Percentiles rank a stretch among this genome's conserved stretches.
Conservation (phyloP, 2,329 filamentous ascomycete species). For the Fusarium compactum region DNA sequence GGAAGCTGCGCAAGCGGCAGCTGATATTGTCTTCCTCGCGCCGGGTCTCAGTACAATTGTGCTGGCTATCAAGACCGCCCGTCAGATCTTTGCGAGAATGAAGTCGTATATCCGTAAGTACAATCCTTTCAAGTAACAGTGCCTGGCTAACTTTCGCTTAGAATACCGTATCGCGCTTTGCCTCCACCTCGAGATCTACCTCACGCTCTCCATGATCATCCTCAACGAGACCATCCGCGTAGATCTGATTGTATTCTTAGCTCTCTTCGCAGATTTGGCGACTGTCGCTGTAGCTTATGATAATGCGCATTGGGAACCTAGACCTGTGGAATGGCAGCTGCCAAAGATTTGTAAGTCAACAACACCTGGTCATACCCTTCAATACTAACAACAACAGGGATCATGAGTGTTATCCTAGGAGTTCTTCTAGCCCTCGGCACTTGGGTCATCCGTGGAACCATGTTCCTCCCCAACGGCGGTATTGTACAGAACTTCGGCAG, state of each 20-base stretch:
- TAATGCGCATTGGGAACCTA: slow-evolving; percentile 28
- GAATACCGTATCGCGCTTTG: slow-evolving; percentile 31
- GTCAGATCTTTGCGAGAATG: slow-evolving; percentile 31
- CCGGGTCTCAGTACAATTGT: slow-evolving; percentile 8
- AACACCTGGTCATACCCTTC: background rate
- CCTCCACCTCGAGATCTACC: slow-evolving; percentile 23
- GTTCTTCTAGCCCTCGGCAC: slow-evolving; percentile 9
- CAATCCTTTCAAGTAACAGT: accelerated
- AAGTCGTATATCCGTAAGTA: slow-evolving; percentile 29
- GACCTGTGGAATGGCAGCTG: slow-evolving; percentile 28
- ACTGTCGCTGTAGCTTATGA: slow-evolving; percentile 34
- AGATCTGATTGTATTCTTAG: slow-evolving; percentile 11
- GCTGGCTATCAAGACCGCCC: background rate
- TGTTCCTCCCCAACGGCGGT: slow-evolving; percentile 8
- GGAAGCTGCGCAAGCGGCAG: slow-evolving; percentile 26
- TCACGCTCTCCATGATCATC: slow-evolving; percentile 26
- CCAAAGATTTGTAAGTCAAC: slow-evolving; percentile 19
- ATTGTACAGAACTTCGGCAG: slow-evolving; percentile 24
- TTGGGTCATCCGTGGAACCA: background rate
- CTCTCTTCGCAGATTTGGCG: slow-evolving; percentile 11
- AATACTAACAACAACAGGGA: background rate
- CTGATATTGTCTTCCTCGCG: slow-evolving; percentile 26
- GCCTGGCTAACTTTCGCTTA: background rate
- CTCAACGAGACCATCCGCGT: slow-evolving; percentile 33
- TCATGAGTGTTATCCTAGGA: slow-evolving; percentile 20